A percentile compares a stretch with the other conserved stretches of the same genome.
These are phyloP conservation scores for Lumnitzera littorea DNA, from an alignment of 345 rosid genomes.

Conservation along the genomic window DNA sequence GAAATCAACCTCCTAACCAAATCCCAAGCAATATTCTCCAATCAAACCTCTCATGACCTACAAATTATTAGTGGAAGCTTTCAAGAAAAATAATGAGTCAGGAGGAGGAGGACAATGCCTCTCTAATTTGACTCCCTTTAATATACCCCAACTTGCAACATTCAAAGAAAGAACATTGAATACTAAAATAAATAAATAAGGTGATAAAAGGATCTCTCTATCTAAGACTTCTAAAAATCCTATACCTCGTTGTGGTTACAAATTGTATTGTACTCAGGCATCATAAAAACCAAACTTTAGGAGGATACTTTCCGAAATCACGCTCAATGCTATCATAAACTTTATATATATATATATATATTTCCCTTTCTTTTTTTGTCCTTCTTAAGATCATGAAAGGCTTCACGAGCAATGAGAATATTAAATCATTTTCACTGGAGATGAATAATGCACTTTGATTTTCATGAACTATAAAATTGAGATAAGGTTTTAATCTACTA, in stretches of 20 bases:
- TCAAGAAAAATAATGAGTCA: neutral
- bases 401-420: neutral
- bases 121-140: neutral
- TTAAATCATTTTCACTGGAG: neutral
- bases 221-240: neutral
- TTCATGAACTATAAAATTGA: too few species aligned
- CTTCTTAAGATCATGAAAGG: neutral
- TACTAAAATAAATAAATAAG: neutral
- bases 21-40: neutral
- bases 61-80: neutral
- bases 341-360: neutral
- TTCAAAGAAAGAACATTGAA: neutral
- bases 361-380: neutral
- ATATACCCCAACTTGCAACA: neutral
- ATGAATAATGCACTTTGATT: neutral
- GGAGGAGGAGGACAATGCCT: neutral
- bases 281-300: neutral
- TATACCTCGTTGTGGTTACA: neutral
- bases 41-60: neutral
- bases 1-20: neutral
- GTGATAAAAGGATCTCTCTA: neutral
- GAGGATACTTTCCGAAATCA: neutral
- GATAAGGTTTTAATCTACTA: too few species aligned
- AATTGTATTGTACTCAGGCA: neutral
- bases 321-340: neutral